A percentile compares a stretch with the other conserved stretches of the same genome.
phyloP scores from a whole-genome alignment of 805 yeast species.

The Yarrowia porcina region DNA sequence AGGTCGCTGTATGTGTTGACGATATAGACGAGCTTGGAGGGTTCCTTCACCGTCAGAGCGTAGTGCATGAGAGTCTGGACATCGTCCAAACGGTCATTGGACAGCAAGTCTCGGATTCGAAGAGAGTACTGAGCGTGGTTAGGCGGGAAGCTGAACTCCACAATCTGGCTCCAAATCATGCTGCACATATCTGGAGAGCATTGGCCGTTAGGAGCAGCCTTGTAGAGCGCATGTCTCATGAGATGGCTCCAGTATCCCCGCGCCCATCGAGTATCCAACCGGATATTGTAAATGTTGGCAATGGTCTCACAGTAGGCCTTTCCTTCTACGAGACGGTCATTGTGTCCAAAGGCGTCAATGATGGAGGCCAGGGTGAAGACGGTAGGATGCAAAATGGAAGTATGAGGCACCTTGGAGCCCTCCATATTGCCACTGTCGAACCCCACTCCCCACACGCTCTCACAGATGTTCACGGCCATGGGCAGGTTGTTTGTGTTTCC shows the following conservation, averaged over 20 bases:
- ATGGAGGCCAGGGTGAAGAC: slow-evolving; percentile 32
- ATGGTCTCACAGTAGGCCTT: slow-evolving; percentile 27
- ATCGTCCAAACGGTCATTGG: background rate
- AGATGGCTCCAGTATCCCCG: background rate
- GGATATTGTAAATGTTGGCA: background rate
- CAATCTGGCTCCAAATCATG: background rate
- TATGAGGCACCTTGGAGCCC: background rate
- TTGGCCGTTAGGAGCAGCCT: background rate
- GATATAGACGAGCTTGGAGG: background rate
- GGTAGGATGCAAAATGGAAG: slow-evolving; percentile 30
- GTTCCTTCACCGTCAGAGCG: background rate
- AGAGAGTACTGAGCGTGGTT: background rate
- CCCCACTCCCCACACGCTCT: slow-evolving; percentile 35
- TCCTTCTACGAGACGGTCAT: slow-evolving; percentile 32
- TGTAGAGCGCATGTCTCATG: slow-evolving; percentile 9
- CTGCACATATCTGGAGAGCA: background rate
- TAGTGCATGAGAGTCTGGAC: background rate
- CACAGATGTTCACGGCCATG: slow-evolving; percentile 30
- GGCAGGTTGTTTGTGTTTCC: slow-evolving; percentile 35
- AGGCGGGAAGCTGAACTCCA: background rate
- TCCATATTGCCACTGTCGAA: slow-evolving; percentile 16
- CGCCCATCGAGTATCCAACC: background rate
- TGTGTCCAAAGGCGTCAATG: slow-evolving; percentile 34
- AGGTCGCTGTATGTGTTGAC: background rate
- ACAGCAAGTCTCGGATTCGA: slow-evolving; percentile 2